Evolutionary conservation across 306 rosid genomes (phyloP).

Genomic region (Abrus pulchellus): DNA sequence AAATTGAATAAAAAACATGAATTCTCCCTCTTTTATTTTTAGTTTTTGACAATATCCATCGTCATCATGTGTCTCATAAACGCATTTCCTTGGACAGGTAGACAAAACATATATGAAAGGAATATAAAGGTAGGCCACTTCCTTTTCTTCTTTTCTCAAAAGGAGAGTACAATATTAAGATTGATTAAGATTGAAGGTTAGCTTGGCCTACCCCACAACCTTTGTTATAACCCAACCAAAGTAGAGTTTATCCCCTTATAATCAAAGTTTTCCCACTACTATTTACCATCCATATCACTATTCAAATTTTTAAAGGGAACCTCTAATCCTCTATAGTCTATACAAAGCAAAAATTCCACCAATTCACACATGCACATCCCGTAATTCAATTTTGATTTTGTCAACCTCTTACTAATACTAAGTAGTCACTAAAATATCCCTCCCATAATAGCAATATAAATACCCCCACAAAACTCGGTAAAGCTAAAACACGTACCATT

Average conservation of each 20-base stretch:
- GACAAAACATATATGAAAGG: constrained; percentile 44
- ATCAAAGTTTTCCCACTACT: constrained; percentile 38
- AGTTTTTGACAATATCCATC: neutral
- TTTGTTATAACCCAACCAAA: constrained; percentile 1
- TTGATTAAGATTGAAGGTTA: constrained; percentile 9
- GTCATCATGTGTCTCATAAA: neutral
- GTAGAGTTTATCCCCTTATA: constrained; percentile 1
- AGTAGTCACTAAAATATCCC: neutral
- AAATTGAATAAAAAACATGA: constrained; percentile 7
- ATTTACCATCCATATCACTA: neutral
- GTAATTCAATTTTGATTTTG: constrained; percentile 46
- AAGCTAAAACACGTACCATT: neutral
- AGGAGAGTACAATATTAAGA: neutral
- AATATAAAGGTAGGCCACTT: constrained; percentile 40
- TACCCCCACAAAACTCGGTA: constrained; percentile 8
- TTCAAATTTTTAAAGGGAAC: neutral
- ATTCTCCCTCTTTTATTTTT: neutral
- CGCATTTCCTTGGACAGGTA: neutral
- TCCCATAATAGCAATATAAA: constrained; percentile 32
- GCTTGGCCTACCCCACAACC: constrained; percentile 29
- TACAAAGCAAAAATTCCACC: constrained; percentile 17
- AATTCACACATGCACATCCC: constrained; percentile 50
- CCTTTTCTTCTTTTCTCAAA: constrained; percentile 12
- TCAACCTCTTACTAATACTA: constrained; percentile 36
- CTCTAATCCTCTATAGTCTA: neutral